These are phyloP conservation scores for Metschnikowia kofuensis DNA, from an alignment of 805 yeast genomes.

Conservation along the genomic window DNA sequence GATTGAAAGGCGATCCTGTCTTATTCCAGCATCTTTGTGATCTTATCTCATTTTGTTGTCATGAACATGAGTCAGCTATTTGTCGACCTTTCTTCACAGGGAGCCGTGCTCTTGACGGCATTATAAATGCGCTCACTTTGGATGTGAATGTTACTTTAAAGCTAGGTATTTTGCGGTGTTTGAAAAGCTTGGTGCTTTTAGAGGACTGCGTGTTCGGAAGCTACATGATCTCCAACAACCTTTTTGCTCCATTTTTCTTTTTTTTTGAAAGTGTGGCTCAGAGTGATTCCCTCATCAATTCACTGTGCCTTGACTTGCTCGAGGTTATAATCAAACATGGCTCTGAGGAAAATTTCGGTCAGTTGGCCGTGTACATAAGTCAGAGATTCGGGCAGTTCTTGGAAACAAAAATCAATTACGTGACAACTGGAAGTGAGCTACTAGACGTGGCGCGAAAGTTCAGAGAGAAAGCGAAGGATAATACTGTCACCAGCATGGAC, in stretches of 20 bases:
- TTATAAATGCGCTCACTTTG: constrained; percentile 46
- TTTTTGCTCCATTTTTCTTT: constrained; percentile 48
- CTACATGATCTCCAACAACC: constrained; percentile 53
- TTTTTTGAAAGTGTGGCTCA: constrained; percentile 47
- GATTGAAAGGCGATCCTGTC: constrained; percentile 33
- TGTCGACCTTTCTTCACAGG: constrained; percentile 65
- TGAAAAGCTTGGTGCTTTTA: constrained; percentile 57
- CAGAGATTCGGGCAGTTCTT: constrained; percentile 28
- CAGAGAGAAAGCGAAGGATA: constrained; percentile 10
- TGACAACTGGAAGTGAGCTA: constrained; percentile 25
- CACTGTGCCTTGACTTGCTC: constrained; percentile 70
- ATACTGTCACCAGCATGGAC: constrained; percentile 20
- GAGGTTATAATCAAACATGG: constrained; percentile 39
- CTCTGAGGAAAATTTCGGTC: constrained; percentile 24
- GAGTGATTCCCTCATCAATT: constrained; percentile 63
- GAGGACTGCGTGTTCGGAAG: constrained; percentile 62
- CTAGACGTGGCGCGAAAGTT: constrained; percentile 6
- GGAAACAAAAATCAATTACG: constrained; percentile 22
- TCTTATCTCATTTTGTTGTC: constrained; percentile 61
- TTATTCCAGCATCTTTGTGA: constrained; percentile 65
- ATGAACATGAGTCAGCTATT: constrained; percentile 55
- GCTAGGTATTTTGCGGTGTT: constrained; percentile 65
- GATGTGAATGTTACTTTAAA: constrained; percentile 50
- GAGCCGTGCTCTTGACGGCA: constrained; percentile 54
- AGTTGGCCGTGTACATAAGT: constrained; percentile 30